Evolutionary conservation across 768 basidiomycete genomes (phyloP).

Genomic region (Asterophora parasitica): DNA sequence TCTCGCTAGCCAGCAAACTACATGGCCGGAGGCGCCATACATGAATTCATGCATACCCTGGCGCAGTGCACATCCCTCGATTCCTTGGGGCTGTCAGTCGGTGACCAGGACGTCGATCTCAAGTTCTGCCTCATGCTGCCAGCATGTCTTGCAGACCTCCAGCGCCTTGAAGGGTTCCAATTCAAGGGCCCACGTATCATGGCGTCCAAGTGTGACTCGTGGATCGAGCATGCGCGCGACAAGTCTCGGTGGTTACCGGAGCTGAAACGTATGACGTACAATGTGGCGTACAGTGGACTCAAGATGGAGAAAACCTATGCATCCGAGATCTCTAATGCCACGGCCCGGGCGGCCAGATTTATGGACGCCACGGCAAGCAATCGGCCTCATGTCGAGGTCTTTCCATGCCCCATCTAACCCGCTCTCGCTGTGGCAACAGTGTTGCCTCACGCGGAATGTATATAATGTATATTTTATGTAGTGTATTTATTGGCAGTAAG

Average conservation of each 20-base stretch:
- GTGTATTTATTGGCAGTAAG: no score
- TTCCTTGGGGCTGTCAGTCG: neutral
- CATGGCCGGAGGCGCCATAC: neutral
- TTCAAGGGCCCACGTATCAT: neutral
- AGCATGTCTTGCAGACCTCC: neutral
- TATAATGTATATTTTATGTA: no score
- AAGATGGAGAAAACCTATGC: neutral
- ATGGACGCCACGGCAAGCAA: no score
- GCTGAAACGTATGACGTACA: neutral
- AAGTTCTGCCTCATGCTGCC: neutral
- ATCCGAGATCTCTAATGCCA: neutral
- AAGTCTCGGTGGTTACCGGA: neutral
- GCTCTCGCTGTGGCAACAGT: no score
- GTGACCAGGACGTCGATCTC: neutral
- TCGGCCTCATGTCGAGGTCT: no score
- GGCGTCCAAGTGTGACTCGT: neutral
- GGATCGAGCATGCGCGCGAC: neutral
- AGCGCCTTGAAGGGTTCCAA: neutral
- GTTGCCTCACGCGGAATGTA: no score
- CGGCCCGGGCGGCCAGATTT: neutral
- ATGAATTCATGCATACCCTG: neutral
- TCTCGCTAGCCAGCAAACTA: neutral
- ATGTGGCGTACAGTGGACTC: neutral
- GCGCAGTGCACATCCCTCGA: neutral
- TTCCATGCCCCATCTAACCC: no score